Conservation (phyloP, 495 filamentous ascomycete species). For the Haplographium delicatum region DNA sequence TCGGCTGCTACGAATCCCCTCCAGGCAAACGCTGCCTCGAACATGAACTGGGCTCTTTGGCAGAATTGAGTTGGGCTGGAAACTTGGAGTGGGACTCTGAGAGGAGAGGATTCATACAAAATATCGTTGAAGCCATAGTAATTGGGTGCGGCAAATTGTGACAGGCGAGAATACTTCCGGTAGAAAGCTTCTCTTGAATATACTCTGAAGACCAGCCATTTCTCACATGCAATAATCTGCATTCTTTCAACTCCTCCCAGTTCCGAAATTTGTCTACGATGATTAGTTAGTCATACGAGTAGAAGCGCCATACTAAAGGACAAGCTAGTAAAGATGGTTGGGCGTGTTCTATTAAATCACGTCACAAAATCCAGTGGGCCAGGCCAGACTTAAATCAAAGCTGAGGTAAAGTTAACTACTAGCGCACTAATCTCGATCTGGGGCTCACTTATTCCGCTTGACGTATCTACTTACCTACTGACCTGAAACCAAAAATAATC, state of each 20-base stretch:
- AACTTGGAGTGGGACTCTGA: conserved; percentile 8
- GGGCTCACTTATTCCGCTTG: conserved; percentile 11
- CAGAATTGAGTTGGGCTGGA: conserved; percentile 9
- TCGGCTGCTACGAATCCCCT: conserved; percentile 3
- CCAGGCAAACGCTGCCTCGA: conserved; percentile 6
- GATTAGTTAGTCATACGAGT: conserved; percentile 11
- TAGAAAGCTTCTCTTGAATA: conserved; percentile 13
- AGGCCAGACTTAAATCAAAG: conserved; percentile 12
- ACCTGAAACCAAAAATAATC: conserved; percentile 18
- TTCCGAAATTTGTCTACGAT: conserved; percentile 1
- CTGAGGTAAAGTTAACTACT: conserved; percentile 7
- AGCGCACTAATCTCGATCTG: conserved; percentile 14
- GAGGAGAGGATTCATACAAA: conserved; percentile 8
- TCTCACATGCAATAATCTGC: conserved; percentile 3
- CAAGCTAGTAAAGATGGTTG: conserved; percentile 12
- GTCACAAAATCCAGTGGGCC: conserved; percentile 13
- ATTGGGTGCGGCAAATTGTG: conserved; percentile 8
- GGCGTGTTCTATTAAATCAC: conserved; percentile 12
- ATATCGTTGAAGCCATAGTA: conserved; percentile 8
- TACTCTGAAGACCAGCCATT: conserved; percentile 10
- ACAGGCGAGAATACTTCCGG: conserved; percentile 9
- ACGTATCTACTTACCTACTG: conserved; percentile 11
- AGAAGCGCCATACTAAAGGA: conserved; percentile 9
- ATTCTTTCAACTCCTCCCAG: conserved; percentile 7
- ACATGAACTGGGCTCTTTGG: conserved; percentile 8